Evolutionary conservation across 805 yeast genomes (phyloP).

Genomic region (Clavispora carvajalis): DNA sequence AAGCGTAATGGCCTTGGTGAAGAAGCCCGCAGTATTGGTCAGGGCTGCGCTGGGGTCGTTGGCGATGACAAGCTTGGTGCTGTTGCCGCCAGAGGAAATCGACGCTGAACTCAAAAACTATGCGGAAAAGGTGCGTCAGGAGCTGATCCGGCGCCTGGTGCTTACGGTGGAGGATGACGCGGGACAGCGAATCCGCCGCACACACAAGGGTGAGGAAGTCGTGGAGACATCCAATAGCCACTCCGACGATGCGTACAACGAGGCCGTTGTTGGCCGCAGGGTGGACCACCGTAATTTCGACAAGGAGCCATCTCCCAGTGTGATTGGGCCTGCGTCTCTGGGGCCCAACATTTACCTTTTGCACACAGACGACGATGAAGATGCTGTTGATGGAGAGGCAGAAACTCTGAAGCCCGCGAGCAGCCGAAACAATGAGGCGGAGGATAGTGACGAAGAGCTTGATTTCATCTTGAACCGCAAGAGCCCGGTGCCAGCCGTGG

Average conservation of each 20-base stretch:
- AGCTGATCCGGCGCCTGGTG: conserved; percentile 64
- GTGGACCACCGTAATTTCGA: conserved; percentile 35
- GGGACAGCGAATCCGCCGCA: conserved; percentile 62
- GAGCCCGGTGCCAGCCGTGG: conserved; percentile 3
- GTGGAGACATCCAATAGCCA: conserved; percentile 42
- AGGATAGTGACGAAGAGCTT: conserved; percentile 27
- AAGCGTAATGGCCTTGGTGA: conserved; percentile 58
- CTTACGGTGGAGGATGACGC: conserved; percentile 49
- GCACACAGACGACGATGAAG: conserved; percentile 25
- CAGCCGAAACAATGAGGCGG: conserved; percentile 1
- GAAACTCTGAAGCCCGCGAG: background rate
- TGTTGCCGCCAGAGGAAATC: conserved; percentile 68
- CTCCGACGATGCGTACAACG: conserved; percentile 21
- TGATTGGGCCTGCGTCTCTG: background rate
- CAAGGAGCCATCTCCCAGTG: conserved; percentile 5
- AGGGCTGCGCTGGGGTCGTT: conserved; percentile 53
- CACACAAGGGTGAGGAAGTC: conserved; percentile 87
- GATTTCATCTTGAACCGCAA: conserved; percentile 24
- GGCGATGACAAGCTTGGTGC: conserved; percentile 54
- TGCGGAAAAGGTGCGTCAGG: conserved; percentile 66
- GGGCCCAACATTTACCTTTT: conserved; percentile 10
- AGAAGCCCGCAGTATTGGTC: conserved; percentile 51
- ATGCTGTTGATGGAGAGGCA: conserved; percentile 3
- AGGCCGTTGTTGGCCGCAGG: conserved; percentile 23
- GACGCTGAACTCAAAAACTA: conserved; percentile 70